These are phyloP conservation scores for Penicillium sp. DNA, from an alignment of 2,329 filamentous ascomycete genomes.

Conservation along the genomic window DNA sequence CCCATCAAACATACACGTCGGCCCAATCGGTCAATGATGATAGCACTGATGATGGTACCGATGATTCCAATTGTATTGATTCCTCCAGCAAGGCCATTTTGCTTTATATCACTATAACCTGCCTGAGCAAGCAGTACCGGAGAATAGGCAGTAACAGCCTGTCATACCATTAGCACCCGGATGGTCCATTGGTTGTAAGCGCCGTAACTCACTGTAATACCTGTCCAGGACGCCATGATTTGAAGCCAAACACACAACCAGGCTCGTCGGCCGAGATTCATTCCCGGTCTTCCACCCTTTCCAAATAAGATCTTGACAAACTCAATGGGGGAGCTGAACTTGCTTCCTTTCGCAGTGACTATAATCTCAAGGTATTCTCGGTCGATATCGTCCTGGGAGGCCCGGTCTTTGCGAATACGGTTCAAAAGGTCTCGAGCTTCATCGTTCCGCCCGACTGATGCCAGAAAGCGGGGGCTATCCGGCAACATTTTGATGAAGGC, in stretches of 20 bases:
- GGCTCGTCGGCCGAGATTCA: conserved; percentile 33
- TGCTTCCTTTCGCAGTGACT: conserved; percentile 23
- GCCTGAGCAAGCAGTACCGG: conserved; percentile 24
- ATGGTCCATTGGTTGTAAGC: neutral
- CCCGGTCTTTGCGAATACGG: conserved; percentile 20
- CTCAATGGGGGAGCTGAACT: conserved; percentile 31
- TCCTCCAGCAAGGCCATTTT: conserved; percentile 44
- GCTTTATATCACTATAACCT: conserved; percentile 31
- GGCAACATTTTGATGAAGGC: conserved; percentile 27
- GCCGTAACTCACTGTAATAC: conserved; percentile 34
- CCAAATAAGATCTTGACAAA: conserved; percentile 35
- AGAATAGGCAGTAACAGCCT: conserved; percentile 33
- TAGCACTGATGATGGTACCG: conserved; percentile 45
- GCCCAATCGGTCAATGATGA: conserved; percentile 46
- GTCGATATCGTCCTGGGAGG: conserved; percentile 24
- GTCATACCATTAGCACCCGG: conserved; percentile 20
- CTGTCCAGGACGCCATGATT: conserved; percentile 41
- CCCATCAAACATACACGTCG: conserved; percentile 37
- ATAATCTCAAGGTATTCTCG: conserved; percentile 32
- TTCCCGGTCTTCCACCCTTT: conserved; percentile 22
- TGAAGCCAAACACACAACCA: conserved; percentile 41
- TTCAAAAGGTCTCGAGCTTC: conserved; percentile 43
- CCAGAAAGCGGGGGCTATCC: conserved; percentile 28
- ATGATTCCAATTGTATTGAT: conserved; percentile 47
- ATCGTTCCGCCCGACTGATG: conserved; percentile 34